Evolutionary conservation across 2,329 filamentous ascomycete species (phyloP).

Genomic region (Cladosporium phlei): DNA sequence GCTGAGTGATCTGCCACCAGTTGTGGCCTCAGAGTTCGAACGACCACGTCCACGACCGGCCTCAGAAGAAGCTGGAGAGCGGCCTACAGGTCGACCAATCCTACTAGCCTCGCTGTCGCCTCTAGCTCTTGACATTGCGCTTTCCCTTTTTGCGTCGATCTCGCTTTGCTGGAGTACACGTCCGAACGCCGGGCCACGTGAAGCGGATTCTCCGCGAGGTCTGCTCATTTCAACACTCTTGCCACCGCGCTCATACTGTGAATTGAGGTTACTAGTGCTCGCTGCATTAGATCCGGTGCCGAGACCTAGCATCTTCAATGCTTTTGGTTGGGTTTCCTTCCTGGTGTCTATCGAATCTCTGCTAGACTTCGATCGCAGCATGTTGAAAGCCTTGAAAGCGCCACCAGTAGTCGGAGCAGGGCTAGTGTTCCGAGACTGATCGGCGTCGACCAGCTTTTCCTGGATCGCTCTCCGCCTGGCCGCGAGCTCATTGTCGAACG

Average conservation of each 20-base stretch:
- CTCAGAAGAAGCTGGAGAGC: conserved; percentile 37
- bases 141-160: conserved; percentile 30
- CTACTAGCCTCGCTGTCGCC: conserved; percentile 33
- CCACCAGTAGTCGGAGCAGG: conserved; percentile 35
- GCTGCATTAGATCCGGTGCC: conserved; percentile 21
- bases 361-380: conserved; percentile 64
- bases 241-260: conserved; percentile 23
- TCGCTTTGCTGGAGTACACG: conserved; percentile 16
- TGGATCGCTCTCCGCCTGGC: conserved; percentile 66
- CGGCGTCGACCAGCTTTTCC: conserved; percentile 64
- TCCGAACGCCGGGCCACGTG: conserved; percentile 20
- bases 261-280: conserved; percentile 33
- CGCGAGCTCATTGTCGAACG: conserved; percentile 69
- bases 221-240: conserved; percentile 23
- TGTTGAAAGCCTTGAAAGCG: conserved; percentile 55
- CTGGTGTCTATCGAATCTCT: conserved; percentile 58
- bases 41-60: conserved; percentile 42
- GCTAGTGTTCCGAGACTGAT: conserved; percentile 38
- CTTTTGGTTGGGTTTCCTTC: conserved; percentile 48
- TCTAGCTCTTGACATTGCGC: conserved; percentile 29
- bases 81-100: conserved; percentile 16
- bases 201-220: conserved; percentile 22
- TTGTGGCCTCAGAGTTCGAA: conserved; percentile 51
- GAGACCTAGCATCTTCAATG: conserved; percentile 59
- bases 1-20: conserved; percentile 50